Evolutionary conservation across 2,329 filamentous ascomycete genomes (phyloP).

Genomic region (Cercospora sp.): DNA sequence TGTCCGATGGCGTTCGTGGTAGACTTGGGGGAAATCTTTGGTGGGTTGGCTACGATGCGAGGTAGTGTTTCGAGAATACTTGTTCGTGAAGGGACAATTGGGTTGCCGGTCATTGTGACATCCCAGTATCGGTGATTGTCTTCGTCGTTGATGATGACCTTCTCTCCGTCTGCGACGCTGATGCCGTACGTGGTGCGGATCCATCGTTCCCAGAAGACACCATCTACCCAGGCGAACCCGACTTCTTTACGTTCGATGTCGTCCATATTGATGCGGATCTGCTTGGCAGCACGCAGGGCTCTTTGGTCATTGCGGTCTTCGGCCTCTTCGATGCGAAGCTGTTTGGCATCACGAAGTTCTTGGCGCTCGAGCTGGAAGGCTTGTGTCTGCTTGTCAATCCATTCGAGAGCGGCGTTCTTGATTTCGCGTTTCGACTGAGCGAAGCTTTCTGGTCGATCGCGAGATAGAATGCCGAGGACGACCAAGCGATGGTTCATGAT

Average conservation of each 20-base stretch:
- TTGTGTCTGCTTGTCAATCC: conserved; percentile 95
- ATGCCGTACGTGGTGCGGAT: conserved; percentile 92
- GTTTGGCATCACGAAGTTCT: conserved; percentile 90
- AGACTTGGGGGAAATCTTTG: conserved; percentile 73
- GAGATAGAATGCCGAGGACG: conserved; percentile 85
- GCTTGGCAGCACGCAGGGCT: conserved; percentile 82
- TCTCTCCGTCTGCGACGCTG: conserved; percentile 81
- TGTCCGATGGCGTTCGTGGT: conserved; percentile 73
- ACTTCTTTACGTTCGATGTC: conserved; percentile 85
- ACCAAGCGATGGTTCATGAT: conserved; percentile 95
- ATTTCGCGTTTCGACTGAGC: conserved; percentile 78
- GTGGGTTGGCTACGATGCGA: conserved; percentile 67
- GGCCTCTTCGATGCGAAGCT: conserved; percentile 92
- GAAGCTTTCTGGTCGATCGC: conserved; percentile 78
- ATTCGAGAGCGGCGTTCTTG: conserved; percentile 92
- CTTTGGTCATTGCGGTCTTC: conserved; percentile 90
- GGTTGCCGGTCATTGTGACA: conserved; percentile 80
- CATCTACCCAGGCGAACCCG: conserved; percentile 95
- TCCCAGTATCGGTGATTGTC: conserved; percentile 97
- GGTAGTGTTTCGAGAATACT: conserved; percentile 85
- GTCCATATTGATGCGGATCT: conserved; percentile 87
- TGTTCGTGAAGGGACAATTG: conserved; percentile 84
- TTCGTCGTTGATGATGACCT: conserved; percentile 95
- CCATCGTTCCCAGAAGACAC: conserved; percentile 97
- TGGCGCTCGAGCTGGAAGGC: conserved; percentile 90